Evolutionary conservation across 306 rosid genomes (phyloP).

Genomic region (Begonia fuchsioides): DNA sequence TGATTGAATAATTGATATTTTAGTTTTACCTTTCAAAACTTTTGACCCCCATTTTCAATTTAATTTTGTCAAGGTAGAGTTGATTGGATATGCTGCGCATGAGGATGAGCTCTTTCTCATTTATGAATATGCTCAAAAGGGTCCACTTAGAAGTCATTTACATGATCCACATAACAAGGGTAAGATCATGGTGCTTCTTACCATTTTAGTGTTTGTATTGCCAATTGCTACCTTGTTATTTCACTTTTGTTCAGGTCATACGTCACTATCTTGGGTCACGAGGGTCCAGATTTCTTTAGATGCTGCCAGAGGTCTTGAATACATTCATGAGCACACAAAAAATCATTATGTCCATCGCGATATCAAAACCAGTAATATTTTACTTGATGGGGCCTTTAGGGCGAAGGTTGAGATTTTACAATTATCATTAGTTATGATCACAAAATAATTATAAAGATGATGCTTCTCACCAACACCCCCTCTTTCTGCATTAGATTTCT

Average conservation of each 20-base stretch:
- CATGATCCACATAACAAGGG: slow-evolving; percentile 91
- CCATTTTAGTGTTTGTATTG: too few species aligned
- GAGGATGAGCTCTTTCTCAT: slow-evolving; percentile 77
- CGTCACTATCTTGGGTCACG: slow-evolving; percentile 93
- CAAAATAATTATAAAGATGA: slow-evolving; percentile 2
- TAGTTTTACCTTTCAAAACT: slow-evolving; percentile 16
- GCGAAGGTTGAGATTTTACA: slow-evolving; percentile 48
- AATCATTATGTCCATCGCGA: slow-evolving; percentile 91
- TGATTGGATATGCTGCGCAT: slow-evolving; percentile 90
- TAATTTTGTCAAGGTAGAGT: slow-evolving; percentile 81
- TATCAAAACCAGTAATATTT: slow-evolving; percentile 94
- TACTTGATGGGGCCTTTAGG: slow-evolving; percentile 76
- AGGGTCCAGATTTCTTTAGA: slow-evolving; percentile 91
- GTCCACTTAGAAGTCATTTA: slow-evolving; percentile 83
- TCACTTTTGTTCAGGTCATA: slow-evolving; percentile 38
- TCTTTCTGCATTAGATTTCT: slow-evolving; percentile 48
- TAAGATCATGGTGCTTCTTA: slow-evolving; percentile 14
- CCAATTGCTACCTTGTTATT: neutral
- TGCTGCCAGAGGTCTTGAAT: slow-evolving; percentile 95
- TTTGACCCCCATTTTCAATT: slow-evolving; percentile 25
- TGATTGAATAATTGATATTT: slow-evolving; percentile 1
- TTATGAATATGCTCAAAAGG: slow-evolving; percentile 89
- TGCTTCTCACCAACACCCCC: slow-evolving; percentile 7
- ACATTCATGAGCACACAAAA: slow-evolving; percentile 94
- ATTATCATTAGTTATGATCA: slow-evolving; percentile 5